A percentile compares a stretch with the other conserved stretches of the same genome.
phyloP scores from a whole-genome alignment of 805 yeast species.

The Wickerhamomyces kurtzmanii region DNA sequence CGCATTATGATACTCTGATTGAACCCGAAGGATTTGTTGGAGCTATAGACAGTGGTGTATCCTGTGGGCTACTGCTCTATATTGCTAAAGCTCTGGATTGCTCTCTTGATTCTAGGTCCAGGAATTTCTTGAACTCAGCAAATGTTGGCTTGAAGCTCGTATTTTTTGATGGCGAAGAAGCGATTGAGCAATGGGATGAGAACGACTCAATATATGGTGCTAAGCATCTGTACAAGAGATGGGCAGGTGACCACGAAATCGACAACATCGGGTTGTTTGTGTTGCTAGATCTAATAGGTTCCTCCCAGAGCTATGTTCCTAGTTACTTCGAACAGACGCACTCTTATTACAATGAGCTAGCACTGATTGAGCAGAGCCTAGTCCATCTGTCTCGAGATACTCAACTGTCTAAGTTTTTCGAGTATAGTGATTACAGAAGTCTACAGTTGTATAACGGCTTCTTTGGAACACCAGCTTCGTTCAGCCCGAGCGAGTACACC shows the following conservation, averaged over 20 bases:
- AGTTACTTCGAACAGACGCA: slow-evolving; percentile 35
- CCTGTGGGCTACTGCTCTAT: slow-evolving; percentile 42
- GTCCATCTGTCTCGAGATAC: slow-evolving; percentile 1
- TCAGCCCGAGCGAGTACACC: too few relatives aligned
- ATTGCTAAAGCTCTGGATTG: slow-evolving; percentile 20
- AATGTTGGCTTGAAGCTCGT: slow-evolving; percentile 34
- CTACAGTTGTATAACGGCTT: too few relatives aligned
- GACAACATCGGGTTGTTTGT: slow-evolving; percentile 33
- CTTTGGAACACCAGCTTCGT: too few relatives aligned
- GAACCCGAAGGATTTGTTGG: slow-evolving; percentile 48
- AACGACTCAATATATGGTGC: slow-evolving; percentile 50
- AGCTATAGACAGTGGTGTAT: slow-evolving; percentile 50
- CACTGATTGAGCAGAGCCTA: slow-evolving; percentile 21
- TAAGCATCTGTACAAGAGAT: slow-evolving; percentile 31
- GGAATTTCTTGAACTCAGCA: slow-evolving; percentile 8
- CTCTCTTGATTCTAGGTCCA: slow-evolving; percentile 7
- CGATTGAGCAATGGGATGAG: slow-evolving; percentile 39
- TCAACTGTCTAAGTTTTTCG: too few relatives aligned
- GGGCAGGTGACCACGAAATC: slow-evolving; percentile 19
- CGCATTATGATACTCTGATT: slow-evolving; percentile 41
- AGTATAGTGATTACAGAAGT: too few relatives aligned
- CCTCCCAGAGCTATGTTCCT: slow-evolving; percentile 17
- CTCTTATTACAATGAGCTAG: slow-evolving; percentile 24
- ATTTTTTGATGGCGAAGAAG: slow-evolving; percentile 58
- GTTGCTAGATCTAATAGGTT: slow-evolving; percentile 41